phyloP scores from a whole-genome alignment of 2,329 filamentous ascomycete species.

The Macrophomina tecta region DNA sequence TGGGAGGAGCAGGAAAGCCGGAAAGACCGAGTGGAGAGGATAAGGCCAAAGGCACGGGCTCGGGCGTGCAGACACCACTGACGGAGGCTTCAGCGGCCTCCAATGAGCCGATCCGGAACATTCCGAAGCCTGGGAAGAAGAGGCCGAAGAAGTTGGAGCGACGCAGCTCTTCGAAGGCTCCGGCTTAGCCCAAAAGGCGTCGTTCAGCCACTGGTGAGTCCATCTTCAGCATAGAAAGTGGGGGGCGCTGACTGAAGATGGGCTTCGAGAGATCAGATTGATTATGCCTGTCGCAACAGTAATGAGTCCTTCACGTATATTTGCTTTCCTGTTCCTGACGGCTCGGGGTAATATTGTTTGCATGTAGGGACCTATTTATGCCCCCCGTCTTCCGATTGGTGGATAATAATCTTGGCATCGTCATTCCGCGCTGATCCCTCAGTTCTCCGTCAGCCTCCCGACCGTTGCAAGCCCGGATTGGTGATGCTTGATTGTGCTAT shows the following conservation, averaged over 20 bases:
- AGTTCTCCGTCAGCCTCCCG: conserved; percentile 5
- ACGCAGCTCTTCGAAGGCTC: conserved; percentile 29
- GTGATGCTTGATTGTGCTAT: not conserved
- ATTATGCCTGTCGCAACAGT: not conserved
- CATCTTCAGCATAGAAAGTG: not conserved
- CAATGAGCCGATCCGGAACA: conserved; percentile 3
- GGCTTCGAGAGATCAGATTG: not conserved
- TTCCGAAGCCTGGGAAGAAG: conserved; percentile 35
- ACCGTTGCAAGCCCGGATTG: not conserved
- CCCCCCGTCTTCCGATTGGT: conserved; percentile 14
- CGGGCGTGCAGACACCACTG: conserved; percentile 5
- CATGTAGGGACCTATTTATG: conserved; percentile 4
- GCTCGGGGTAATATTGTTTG: conserved; percentile 14
- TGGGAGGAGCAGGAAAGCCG: not conserved
- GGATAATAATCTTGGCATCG: conserved; percentile 17
- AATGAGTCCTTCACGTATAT: not conserved
- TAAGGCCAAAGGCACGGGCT: not conserved
- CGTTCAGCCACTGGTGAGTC: no score
- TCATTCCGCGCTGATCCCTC: not conserved
- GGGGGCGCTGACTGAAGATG: not conserved
- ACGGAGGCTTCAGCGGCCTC: not conserved
- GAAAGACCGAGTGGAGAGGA: conserved; percentile 13
- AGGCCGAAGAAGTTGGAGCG: conserved; percentile 48
- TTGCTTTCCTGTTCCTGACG: not conserved
- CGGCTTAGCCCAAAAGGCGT: not conserved